phyloP scores from a whole-genome alignment of 768 basidiomycete species.

The Pisolithus albus region DNA sequence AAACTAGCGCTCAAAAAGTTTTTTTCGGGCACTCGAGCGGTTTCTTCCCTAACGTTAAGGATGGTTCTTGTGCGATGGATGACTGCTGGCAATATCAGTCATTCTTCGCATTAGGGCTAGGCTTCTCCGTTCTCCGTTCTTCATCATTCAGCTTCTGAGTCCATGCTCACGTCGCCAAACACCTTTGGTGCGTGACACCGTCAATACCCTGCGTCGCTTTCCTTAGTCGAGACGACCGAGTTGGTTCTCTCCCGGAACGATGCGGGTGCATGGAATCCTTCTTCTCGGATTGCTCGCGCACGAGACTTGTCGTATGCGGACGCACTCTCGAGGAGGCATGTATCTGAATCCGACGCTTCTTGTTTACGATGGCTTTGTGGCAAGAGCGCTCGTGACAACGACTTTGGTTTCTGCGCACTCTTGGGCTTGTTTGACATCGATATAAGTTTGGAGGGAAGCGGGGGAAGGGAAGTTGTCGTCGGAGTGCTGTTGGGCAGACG shows the following conservation, averaged over 20 bases:
- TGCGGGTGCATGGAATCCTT: background rate
- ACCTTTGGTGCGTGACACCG: no score
- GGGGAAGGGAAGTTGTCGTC: background rate
- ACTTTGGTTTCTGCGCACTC: conserved; percentile 4
- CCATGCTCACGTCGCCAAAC: no score
- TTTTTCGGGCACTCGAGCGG: no score
- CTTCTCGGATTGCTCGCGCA: conserved; percentile 19
- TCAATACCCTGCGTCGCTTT: background rate
- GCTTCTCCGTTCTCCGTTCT: no score
- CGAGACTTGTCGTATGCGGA: conserved; percentile 18
- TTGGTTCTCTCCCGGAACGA: background rate
- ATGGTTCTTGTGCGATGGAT: no score
- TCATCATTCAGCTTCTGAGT: no score
- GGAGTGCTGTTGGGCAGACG: conserved; percentile 6
- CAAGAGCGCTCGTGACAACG: conserved; percentile 12
- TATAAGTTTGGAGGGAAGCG: no score
- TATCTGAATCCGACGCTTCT: conserved; percentile 18
- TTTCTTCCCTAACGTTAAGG: no score
- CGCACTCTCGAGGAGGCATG: conserved; percentile 10
- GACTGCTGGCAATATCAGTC: no score
- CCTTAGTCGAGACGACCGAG: conserved; percentile 1
- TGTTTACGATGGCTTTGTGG: conserved; percentile 18
- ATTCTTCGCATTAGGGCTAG: no score
- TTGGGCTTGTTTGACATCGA: no score
- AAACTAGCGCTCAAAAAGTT: no score